These are phyloP conservation scores for Malassezia sp. DNA, from an alignment of 1,284 basidiomycete species.

Conservation along the genomic window DNA sequence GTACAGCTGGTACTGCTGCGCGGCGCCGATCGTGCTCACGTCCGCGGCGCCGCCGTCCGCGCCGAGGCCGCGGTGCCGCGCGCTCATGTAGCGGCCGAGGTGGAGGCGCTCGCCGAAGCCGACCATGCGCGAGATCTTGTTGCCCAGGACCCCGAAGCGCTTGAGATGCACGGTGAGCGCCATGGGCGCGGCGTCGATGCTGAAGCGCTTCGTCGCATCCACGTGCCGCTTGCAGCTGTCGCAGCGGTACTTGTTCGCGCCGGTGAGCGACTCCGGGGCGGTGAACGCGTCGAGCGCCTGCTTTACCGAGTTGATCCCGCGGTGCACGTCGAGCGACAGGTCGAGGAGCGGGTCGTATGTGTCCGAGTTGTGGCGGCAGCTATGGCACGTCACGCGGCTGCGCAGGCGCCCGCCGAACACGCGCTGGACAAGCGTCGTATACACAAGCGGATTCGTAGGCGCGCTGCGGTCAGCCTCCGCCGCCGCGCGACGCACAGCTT, in stretches of 20 bases:
- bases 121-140: conserved; percentile 57
- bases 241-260: conserved; percentile 93
- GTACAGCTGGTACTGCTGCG: conserved; percentile 73
- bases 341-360: conserved; percentile 93
- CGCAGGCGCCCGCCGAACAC: conserved; percentile 85
- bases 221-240: conserved; percentile 87
- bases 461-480: too few species aligned
- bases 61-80: conserved; percentile 35
- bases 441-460: conserved; percentile 54
- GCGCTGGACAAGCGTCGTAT: conserved; percentile 85
- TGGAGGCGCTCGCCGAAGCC: conserved; percentile 68
- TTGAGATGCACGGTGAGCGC: conserved; percentile 96
- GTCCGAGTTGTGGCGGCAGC: conserved; percentile 78
- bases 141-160: conserved; percentile 76
- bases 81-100: conserved; percentile 71
- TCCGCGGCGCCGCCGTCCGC: neutral
- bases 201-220: conserved; percentile 74
- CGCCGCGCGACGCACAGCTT: too few species aligned
- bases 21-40: conserved; percentile 26
- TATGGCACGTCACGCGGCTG: conserved; percentile 78
- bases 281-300: conserved; percentile 74
- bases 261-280: conserved; percentile 68
- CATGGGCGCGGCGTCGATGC: conserved; percentile 71
- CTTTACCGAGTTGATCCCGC: conserved; percentile 56
- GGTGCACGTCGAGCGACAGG: conserved; percentile 53